A percentile compares a stretch with the other conserved stretches of the same genome.
Conservation (phyloP, 306 rosid species). For the Acmispon strigosus region DNA sequence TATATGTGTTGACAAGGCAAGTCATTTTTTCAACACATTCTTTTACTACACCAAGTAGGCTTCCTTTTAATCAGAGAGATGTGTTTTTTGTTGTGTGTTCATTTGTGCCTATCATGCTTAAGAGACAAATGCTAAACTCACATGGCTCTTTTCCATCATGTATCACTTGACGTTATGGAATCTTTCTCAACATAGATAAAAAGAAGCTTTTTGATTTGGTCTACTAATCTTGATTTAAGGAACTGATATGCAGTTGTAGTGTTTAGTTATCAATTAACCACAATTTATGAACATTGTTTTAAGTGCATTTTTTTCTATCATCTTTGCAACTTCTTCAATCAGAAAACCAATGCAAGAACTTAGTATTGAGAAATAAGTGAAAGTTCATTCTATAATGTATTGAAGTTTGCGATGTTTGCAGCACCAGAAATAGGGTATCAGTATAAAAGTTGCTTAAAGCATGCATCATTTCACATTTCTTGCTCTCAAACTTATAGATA, state of each 20-base stretch:
- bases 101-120: not conserved
- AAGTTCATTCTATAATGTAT: slow-evolving; percentile 7
- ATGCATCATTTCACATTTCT: not conserved
- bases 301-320: not conserved
- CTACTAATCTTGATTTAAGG: not conserved
- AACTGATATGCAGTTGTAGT: not conserved
- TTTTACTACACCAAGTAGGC: not conserved
- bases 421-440: slow-evolving; percentile 2
- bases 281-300: not conserved
- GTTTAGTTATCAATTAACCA: not conserved
- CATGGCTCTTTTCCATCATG: not conserved
- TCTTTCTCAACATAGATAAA: not conserved
- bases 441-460: slow-evolving; percentile 6
- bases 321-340: not conserved
- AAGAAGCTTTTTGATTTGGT: not conserved
- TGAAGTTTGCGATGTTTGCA: not conserved
- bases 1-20: not conserved
- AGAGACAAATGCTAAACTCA: not conserved
- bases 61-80: not conserved
- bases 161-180: not conserved
- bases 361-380: not conserved
- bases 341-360: slow-evolving; percentile 10
- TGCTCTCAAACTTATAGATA: not conserved
- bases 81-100: not conserved
- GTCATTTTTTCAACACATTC: not conserved